These are phyloP conservation scores for Plasmodium reichenowi DNA, from an alignment of 169 alveolate genomes.

Conservation along the genomic window DNA sequence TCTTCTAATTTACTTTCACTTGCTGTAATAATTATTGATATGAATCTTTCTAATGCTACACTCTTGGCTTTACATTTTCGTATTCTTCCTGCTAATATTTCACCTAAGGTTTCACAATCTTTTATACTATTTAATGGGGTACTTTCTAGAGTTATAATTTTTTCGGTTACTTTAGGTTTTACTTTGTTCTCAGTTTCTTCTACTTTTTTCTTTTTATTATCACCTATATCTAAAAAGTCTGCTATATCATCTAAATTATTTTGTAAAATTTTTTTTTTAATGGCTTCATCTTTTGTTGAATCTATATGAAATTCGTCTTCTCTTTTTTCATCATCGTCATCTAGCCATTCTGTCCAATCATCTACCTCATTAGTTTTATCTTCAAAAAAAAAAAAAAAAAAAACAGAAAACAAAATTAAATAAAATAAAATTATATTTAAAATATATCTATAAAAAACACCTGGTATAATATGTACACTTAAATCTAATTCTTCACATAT, in stretches of 20 bases:
- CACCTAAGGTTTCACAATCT: slow-evolving; percentile 65
- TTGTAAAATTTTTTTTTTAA: slow-evolving; percentile 54
- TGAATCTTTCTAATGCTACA: slow-evolving; percentile 59
- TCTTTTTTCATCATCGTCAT: slow-evolving; percentile 55
- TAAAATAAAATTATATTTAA: too few species aligned
- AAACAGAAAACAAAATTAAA: neutral
- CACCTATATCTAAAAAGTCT: slow-evolving; percentile 53
- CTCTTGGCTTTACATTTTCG: slow-evolving; percentile 52
- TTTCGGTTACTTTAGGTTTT: slow-evolving; percentile 40
- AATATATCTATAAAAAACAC: too few species aligned
- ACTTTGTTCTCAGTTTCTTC: slow-evolving; percentile 21
- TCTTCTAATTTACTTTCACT: slow-evolving; percentile 37
- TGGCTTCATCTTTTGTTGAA: slow-evolving; percentile 20
- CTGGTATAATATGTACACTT: too few species aligned
- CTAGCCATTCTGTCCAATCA: slow-evolving; percentile 69
- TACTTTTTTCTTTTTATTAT: slow-evolving; percentile 26
- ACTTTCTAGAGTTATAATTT: slow-evolving; percentile 45
- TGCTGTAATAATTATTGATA: slow-evolving; percentile 55
- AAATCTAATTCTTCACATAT: too few species aligned
- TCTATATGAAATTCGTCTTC: slow-evolving; percentile 7
- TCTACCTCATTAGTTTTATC: slow-evolving; percentile 34
- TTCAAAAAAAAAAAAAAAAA: slow-evolving; percentile 14
- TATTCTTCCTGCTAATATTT: slow-evolving; percentile 49
- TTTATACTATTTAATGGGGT: slow-evolving; percentile 54
- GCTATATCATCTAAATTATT: slow-evolving; percentile 60